Percentiles rank a stretch among this genome's conserved stretches.
Evolutionary conservation across 306 rosid species (phyloP).

Genomic region (Quercus aquifolioides): DNA sequence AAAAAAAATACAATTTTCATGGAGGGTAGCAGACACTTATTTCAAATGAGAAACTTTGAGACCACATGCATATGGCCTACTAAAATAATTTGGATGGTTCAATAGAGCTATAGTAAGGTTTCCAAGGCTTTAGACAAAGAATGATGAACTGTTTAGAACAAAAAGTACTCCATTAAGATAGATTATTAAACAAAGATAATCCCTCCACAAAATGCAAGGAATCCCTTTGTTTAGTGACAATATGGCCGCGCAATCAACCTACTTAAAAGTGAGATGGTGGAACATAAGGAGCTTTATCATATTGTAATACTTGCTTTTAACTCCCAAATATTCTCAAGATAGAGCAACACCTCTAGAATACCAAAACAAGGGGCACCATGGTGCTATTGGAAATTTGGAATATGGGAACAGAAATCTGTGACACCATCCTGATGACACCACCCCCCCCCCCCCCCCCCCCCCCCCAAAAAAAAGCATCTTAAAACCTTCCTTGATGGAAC

Average conservation of each 20-base stretch:
- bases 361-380: neutral
- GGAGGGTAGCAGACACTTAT: no score
- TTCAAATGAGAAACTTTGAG: no score
- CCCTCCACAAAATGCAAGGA: neutral
- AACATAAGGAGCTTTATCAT: no score
- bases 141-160: neutral
- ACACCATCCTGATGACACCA: neutral
- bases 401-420: neutral
- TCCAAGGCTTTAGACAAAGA: neutral
- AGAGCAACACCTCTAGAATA: neutral
- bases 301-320: no score
- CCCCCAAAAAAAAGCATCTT: neutral
- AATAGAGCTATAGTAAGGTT: neutral
- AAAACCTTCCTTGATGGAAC: constrained; percentile 29
- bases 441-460: neutral
- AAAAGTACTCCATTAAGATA: neutral
- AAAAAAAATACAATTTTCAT: no score
- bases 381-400: neutral
- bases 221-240: neutral
- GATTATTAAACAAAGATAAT: neutral
- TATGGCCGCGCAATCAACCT: neutral
- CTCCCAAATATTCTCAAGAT: no score
- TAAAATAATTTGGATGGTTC: neutral
- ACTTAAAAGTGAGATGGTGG: neutral
- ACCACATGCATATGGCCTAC: neutral